phyloP scores from a whole-genome alignment of 768 basidiomycete species.

The Boletellus sp. region DNA sequence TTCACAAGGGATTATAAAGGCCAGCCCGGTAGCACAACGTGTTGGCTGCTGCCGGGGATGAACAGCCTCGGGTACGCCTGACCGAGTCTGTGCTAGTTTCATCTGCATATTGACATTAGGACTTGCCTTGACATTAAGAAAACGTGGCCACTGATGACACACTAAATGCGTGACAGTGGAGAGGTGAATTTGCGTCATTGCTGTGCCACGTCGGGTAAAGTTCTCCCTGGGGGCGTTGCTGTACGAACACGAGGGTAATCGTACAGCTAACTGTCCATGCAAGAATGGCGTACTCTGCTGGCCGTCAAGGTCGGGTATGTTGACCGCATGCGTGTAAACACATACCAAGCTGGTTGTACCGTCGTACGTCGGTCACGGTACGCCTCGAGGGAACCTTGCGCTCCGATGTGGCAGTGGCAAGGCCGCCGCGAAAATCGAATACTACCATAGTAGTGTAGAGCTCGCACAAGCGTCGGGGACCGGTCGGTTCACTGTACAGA shows the following conservation, averaged over 20 bases:
- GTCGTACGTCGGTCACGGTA: neutral
- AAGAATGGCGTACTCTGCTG: conserved; percentile 1
- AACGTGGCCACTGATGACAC: conserved; percentile 23
- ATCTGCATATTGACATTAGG: conserved; percentile 10
- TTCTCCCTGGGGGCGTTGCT: conserved; percentile 7
- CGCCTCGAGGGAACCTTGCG: conserved; percentile 29
- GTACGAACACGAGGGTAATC: conserved; percentile 5
- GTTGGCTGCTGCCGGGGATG: conserved; percentile 17
- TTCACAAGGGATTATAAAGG: conserved; percentile 26
- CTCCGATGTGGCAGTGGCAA: conserved; percentile 23
- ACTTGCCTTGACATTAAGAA: conserved; percentile 21
- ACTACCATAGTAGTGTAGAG: neutral
- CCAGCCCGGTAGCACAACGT: conserved; percentile 19
- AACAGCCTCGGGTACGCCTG: conserved; percentile 23
- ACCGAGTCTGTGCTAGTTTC: conserved; percentile 15
- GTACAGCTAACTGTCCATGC: neutral
- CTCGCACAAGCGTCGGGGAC: conserved; percentile 6
- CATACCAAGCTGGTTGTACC: neutral
- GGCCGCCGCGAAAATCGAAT: neutral
- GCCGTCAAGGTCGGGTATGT: neutral
- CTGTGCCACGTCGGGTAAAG: conserved; percentile 17
- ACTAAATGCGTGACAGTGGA: conserved; percentile 14
- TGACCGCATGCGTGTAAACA: conserved; percentile 7
- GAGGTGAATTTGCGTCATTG: conserved; percentile 15
- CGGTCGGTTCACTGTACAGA: conserved; percentile 4